Evolutionary conservation across 1,284 basidiomycete species (phyloP), one percentile per base, ranked within the genome.

Genomic region (Kwoniella shivajii): DNA sequence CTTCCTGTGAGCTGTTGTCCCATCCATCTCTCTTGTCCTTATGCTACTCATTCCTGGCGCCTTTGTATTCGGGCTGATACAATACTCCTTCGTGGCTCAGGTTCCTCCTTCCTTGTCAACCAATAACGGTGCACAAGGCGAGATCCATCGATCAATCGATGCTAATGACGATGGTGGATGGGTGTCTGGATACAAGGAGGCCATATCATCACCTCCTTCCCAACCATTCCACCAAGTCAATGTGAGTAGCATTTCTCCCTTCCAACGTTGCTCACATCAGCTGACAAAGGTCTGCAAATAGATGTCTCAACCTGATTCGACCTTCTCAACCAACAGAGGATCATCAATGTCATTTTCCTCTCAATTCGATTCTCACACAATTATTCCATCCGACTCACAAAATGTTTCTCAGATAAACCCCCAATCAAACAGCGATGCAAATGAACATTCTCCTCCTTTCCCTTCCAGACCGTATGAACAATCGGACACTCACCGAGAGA

Each of bases 121-220:
- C 24, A 6, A 13, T 18, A 36, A 36, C 13, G 26, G 37, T 18
- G n/a, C 2, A 13, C 48, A 29, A 37, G n/a, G 22, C 33, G 2
- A 48, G 22, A 13, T 13, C 26, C n/a, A n/a, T 14, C 39, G 10
- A 11, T 20, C 10, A 3, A 33, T 26, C 26, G 38, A 44, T 14
- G 18, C 41, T 18, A 24, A 48, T 4, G 54, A 56, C 5, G 46
- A 53, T 30, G 51, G 51, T 22, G 51, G 51, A 14, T 53, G 51
- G 51, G 31, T 24, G 7, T 45, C 42, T 27, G 43, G 42, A 2
- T 14, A 45, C 20, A 30, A n/a, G 3, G 31, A 24, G 3, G 18
- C 31, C 6, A 14, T 4, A 26, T 4, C 4, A 9, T 50, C 34
- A 6, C 48, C 36, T 39, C 48, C 48, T 9, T 51, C 50, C 13